A percentile compares a stretch with the other conserved stretches of the same genome.
These are phyloP conservation scores for Rhipidocladum racemiflorum DNA, from an alignment of 176 grass and related monocot genomes.

Conservation along the genomic window DNA sequence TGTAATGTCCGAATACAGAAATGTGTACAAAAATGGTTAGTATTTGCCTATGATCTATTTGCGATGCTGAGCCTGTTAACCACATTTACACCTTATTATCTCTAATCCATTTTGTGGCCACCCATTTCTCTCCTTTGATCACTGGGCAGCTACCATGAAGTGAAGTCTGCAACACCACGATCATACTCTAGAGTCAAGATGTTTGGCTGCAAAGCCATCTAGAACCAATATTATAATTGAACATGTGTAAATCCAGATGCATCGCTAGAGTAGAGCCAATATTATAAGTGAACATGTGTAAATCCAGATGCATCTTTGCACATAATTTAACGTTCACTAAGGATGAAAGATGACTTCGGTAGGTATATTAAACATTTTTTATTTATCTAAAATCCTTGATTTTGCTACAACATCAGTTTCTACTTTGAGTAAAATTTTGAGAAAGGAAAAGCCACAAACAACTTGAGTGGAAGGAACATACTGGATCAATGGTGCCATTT, in stretches of 20 bases:
- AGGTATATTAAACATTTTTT: background rate
- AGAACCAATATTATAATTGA: background rate
- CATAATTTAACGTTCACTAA: background rate
- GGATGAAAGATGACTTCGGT: background rate
- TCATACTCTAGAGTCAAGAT: background rate
- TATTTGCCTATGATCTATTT: constrained; percentile 42
- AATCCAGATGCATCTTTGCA: background rate
- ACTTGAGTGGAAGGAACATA: constrained; percentile 37
- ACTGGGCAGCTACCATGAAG: constrained; percentile 94
- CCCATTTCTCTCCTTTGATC: constrained; percentile 94
- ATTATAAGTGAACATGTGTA: too few relatives aligned
- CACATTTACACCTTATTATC: constrained; percentile 38
- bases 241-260: background rate
- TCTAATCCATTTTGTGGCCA: constrained; percentile 95
- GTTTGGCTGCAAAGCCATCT: background rate
- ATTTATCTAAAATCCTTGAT: background rate
- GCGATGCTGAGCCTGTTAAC: background rate
- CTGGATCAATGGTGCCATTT: constrained; percentile 91
- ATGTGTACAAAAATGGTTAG: constrained; percentile 24
- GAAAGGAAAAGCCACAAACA: background rate
- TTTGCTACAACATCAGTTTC: background rate
- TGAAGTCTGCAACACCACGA: constrained; percentile 47
- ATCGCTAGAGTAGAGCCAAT: background rate
- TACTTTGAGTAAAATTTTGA: background rate
- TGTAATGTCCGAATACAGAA: constrained; percentile 29